Percentiles rank a stretch among this genome's conserved stretches.
Conservation (phyloP, 2,329 filamentous ascomycete species). For the Aspergillus awamori region DNA sequence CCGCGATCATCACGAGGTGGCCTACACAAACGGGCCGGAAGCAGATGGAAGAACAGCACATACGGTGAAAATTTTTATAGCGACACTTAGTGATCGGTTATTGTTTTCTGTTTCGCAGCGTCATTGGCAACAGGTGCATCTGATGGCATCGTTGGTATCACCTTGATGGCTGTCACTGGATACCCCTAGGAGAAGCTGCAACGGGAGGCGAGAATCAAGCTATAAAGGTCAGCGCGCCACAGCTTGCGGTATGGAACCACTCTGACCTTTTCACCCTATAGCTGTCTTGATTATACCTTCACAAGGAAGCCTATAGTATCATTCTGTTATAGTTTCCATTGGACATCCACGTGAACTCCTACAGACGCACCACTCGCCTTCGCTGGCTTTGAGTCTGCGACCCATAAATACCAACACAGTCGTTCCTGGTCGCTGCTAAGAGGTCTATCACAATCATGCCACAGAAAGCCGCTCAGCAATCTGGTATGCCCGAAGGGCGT, state of each 20-base stretch:
- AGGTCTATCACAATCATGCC: slow-evolving; percentile 24
- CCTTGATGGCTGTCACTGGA: slow-evolving; percentile 16
- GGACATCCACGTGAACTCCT: not conserved
- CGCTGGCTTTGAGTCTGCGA: not conserved
- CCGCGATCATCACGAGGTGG: slow-evolving; percentile 25
- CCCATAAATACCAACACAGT: not conserved
- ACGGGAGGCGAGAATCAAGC: slow-evolving; percentile 8
- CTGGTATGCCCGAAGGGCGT: slow-evolving; percentile 35
- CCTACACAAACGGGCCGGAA: slow-evolving; percentile 24
- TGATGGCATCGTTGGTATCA: slow-evolving; percentile 26
- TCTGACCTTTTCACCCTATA: not conserved
- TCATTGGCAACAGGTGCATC: slow-evolving; percentile 22
- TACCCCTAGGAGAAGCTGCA: not conserved
- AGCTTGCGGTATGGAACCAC: not conserved
- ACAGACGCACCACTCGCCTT: not conserved
- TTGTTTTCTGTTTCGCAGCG: slow-evolving; percentile 13
- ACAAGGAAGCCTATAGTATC: not conserved
- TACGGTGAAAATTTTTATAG: slow-evolving; percentile 19
- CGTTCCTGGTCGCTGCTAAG: not conserved
- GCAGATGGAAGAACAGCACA: slow-evolving; percentile 14
- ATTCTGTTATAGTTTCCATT: not conserved
- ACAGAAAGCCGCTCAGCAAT: slow-evolving; percentile 24
- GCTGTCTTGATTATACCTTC: not conserved
- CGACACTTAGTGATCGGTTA: slow-evolving; percentile 9
- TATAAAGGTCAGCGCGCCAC: slow-evolving; percentile 15